phyloP scores from a whole-genome alignment of 2,329 filamentous ascomycete genomes.

The Claviceps pusilla region DNA sequence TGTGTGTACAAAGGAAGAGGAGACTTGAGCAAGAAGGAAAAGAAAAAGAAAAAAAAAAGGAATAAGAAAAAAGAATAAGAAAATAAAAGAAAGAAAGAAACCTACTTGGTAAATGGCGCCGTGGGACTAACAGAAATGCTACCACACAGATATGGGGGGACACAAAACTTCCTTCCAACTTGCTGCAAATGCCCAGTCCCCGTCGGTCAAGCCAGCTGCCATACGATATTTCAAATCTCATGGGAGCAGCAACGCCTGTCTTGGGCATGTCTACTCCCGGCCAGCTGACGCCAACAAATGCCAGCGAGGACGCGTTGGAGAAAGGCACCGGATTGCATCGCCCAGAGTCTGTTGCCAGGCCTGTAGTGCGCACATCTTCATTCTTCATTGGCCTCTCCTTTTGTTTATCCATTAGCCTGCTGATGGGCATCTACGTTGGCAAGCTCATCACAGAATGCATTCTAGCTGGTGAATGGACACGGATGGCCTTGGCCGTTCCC shows the following conservation, averaged over 20 bases:
- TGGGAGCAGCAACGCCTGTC: constrained; percentile 8
- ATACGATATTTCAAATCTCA: constrained; percentile 8
- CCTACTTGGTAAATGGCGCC: neutral
- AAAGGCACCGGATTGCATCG: constrained; percentile 12
- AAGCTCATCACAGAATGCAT: constrained; percentile 24
- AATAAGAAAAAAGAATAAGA: too few relatives aligned
- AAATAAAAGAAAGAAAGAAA: neutral
- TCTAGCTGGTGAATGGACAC: constrained; percentile 23
- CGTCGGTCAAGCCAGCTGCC: constrained; percentile 7
- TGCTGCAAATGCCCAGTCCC: constrained; percentile 8
- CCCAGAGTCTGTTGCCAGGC: constrained; percentile 26
- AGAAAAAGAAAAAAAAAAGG: too few relatives aligned
- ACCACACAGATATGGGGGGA: constrained; percentile 14
- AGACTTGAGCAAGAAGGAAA: too few relatives aligned
- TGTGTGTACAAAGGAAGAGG: neutral
- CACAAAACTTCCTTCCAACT: constrained; percentile 5
- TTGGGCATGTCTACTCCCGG: constrained; percentile 8
- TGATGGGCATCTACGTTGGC: constrained; percentile 22
- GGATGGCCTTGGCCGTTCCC: constrained; percentile 20
- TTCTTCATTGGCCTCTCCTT: constrained; percentile 25
- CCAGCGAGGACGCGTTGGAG: constrained; percentile 12
- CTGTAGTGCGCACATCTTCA: constrained; percentile 21
- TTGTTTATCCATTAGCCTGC: constrained; percentile 22
- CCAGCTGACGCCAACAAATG: constrained; percentile 6
- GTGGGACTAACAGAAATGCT: neutral